Conservation (phyloP, 2,329 filamentous ascomycete genomes). For the Xylariomycetidae sp. region DNA sequence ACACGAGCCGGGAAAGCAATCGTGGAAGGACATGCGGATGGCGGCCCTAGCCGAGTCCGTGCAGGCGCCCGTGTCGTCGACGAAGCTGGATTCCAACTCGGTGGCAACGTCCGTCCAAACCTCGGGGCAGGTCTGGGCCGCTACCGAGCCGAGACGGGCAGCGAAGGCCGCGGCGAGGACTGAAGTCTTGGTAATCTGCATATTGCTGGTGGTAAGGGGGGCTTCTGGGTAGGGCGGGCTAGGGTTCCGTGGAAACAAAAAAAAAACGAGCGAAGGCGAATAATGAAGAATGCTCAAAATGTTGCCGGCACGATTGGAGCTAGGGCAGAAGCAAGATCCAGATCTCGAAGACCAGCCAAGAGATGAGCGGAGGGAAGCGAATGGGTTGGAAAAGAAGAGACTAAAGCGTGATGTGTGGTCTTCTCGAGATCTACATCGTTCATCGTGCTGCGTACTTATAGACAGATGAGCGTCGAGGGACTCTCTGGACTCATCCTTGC, state of each 20-base stretch:
- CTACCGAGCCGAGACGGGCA: conserved; percentile 4
- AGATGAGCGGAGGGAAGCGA: too few relatives aligned
- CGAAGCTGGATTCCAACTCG: conserved; percentile 16
- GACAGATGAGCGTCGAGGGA: too few relatives aligned
- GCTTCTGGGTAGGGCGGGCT: neutral
- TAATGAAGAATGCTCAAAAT: too few relatives aligned
- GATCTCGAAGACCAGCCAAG: too few relatives aligned
- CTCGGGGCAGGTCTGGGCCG: conserved; percentile 15
- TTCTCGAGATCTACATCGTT: too few relatives aligned
- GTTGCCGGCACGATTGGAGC: too few relatives aligned
- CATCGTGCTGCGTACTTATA: too few relatives aligned
- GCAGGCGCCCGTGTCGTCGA: conserved; percentile 14
- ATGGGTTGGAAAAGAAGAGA: too few relatives aligned
- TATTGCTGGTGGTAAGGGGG: conserved; percentile 3
- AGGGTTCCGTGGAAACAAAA: neutral
- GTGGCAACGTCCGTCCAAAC: conserved; percentile 21
- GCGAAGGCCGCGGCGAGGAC: conserved; percentile 8
- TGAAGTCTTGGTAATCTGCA: conserved; percentile 10
- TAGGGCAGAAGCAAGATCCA: too few relatives aligned
- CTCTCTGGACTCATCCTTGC: too few relatives aligned
- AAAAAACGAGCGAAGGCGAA: too few relatives aligned
- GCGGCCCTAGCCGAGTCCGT: conserved; percentile 23
- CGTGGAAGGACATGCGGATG: conserved; percentile 24
- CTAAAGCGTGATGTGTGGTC: too few relatives aligned
- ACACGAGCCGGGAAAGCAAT: conserved; percentile 24